These are phyloP conservation scores for Phoenix roebelenii DNA, from an alignment of 176 grass and related monocot genomes.

Conservation along the genomic window DNA sequence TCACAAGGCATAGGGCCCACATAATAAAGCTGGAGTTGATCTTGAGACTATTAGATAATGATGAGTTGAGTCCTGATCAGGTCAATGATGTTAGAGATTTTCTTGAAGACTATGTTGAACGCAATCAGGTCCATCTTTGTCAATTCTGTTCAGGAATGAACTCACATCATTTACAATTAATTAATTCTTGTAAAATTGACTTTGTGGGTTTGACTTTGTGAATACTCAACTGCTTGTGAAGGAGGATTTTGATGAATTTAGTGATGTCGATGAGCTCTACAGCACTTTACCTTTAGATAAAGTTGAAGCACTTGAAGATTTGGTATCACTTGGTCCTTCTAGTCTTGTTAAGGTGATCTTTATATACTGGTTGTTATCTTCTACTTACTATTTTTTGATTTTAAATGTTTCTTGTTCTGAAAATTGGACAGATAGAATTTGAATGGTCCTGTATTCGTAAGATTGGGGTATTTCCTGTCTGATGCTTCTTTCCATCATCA, in stretches of 20 bases:
- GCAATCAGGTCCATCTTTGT: constrained; percentile 60
- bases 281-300: constrained; percentile 82
- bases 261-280: constrained; percentile 87
- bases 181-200: neutral
- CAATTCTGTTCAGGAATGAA: neutral
- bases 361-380: constrained; percentile 7
- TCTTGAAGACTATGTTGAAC: constrained; percentile 97
- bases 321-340: constrained; percentile 93
- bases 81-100: constrained; percentile 98
- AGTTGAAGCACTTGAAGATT: constrained; percentile 98
- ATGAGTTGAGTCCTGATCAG: constrained; percentile 97
- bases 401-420: no score
- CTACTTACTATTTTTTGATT: no score
- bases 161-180: no score
- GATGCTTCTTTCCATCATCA: no score
- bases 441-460: no score
- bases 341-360: constrained; percentile 67
- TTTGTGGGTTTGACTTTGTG: constrained; percentile 12
- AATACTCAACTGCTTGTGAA: constrained; percentile 31
- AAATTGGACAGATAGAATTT: no score
- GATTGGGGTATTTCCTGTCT: no score
- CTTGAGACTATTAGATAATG: constrained; percentile 95
- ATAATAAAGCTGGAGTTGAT: constrained; percentile 97
- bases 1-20: constrained; percentile 87
- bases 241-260: constrained; percentile 99